Evolutionary conservation across 306 rosid genomes (phyloP), one percentile per base, ranked within the genome.

Genomic region (Corylus heterophylla): DNA sequence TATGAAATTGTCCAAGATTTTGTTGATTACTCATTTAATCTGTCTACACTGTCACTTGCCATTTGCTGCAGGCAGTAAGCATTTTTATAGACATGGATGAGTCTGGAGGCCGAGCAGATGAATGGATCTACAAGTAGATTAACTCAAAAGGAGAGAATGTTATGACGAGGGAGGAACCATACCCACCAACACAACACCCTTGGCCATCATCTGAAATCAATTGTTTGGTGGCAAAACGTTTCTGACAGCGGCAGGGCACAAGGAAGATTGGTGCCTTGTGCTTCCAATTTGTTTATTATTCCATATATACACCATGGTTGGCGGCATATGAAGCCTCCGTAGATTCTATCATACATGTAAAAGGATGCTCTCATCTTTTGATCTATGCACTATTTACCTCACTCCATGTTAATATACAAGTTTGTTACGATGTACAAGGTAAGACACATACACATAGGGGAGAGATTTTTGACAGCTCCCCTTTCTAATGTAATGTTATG

Each of bases 41-140:
- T 51, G 56, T 22, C 49, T 27, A 14, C 17, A 7, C 18, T 56
- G 11, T 76, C 61, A 22, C 22, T 22, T 22, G 22, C 0, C 22
- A 10, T 72, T 78, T 77, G 55, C 50, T 82, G 89, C 90, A 94
- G 98, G 98, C 98, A 7, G 98, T 95, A 45, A 95, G 98, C 91
- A 93, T 95, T 74, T 95, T 95, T 68, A 95, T 95, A 37, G 98
- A 95, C 71, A 92, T 95, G 96, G 98, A 95, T 69, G 94, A 89
- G 71, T 91, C 98, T 1, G 99, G 96, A 31, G 98, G 94, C 25
- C 97, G 97, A 5, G 81, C 99, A 25, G 89, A 90, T 35, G 98
- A 95, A 84, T 95, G 97, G 98, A 95, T 93, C 74, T 90, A 91
- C 91, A 95, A 93, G 88, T 95, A 87, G 84, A 76, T 77, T 79